These are phyloP conservation scores for Gossypium anomalum DNA, from an alignment of 345 rosid species.

Conservation along the genomic window DNA sequence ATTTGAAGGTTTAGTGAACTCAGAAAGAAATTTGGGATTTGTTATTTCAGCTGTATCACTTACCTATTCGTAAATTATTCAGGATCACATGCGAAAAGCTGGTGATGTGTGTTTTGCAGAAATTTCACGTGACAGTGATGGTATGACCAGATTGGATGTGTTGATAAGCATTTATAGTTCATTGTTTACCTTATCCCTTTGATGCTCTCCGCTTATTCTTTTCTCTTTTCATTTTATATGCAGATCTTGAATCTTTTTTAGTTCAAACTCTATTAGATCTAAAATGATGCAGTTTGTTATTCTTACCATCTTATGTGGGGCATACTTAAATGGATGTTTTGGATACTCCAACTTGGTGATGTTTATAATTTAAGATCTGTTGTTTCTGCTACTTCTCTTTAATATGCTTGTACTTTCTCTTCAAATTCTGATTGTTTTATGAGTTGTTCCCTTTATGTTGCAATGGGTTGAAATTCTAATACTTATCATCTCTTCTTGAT, in stretches of 20 bases:
- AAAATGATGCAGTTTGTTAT: neutral
- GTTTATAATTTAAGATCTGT: neutral
- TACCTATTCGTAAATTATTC: slow-evolving; percentile 24
- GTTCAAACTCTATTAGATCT: neutral
- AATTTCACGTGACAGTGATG: slow-evolving; percentile 82
- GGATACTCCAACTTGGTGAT: neutral
- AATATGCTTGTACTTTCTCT: neutral
- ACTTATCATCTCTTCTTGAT: neutral
- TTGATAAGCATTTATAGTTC: neutral
- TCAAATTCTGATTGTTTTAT: neutral
- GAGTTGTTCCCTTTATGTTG: neutral
- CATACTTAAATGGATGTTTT: neutral
- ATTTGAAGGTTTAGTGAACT: slow-evolving; percentile 62
- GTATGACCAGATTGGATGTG: slow-evolving; percentile 30
- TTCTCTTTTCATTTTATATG: neutral
- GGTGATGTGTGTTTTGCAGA: slow-evolving; percentile 95
- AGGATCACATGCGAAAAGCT: slow-evolving; percentile 97
- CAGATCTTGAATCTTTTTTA: neutral
- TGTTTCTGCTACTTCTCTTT: neutral
- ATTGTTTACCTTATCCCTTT: neutral
- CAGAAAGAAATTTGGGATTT: neutral
- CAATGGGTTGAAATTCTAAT: neutral
- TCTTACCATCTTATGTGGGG: neutral
- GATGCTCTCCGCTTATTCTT: neutral
- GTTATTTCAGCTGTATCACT: slow-evolving; percentile 2